Evolutionary conservation across 108 stramenopile genomes (phyloP).

Genomic region (Conticribra guillardii): DNA sequence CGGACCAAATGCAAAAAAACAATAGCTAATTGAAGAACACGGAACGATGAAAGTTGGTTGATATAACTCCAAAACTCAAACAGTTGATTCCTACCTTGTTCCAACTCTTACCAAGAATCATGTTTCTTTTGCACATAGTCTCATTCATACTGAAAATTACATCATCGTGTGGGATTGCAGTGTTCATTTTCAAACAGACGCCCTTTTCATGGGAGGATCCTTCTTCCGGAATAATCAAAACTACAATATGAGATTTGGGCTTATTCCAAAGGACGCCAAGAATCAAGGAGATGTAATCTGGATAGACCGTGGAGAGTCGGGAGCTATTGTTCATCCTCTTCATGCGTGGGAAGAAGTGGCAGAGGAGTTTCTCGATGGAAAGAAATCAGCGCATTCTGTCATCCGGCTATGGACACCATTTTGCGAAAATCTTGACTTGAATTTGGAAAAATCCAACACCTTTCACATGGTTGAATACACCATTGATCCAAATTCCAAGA

Average conservation of each 20-base stretch:
- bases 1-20: too few relatives aligned
- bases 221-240: constrained; percentile 38
- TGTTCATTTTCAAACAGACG: constrained; percentile 47
- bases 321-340: constrained; percentile 50
- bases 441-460: constrained; percentile 37
- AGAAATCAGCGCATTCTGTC: constrained; percentile 26
- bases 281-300: constrained; percentile 43
- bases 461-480: constrained; percentile 52
- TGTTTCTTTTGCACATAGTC: constrained; percentile 47
- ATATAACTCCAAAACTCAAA: constrained; percentile 17
- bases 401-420: constrained; percentile 50
- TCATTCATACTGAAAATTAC: constrained; percentile 40
- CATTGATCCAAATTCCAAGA: constrained; percentile 22
- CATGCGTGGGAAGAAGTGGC: constrained; percentile 56
- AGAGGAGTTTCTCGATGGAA: constrained; percentile 21
- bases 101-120: constrained; percentile 42
- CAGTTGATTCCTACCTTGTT: constrained; percentile 42
- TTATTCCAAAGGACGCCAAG: constrained; percentile 41
- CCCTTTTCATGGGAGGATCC: constrained; percentile 34
- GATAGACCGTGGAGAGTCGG: constrained; percentile 46
- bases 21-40: constrained; percentile 39
- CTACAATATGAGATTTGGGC: constrained; percentile 39
- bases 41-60: constrained; percentile 48
- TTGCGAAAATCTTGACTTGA: constrained; percentile 35
- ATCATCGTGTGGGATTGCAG: constrained; percentile 53